A percentile compares a stretch with the other conserved stretches of the same genome.
Conservation (phyloP, 805 yeast genomes). For the Candida insectalens region DNA sequence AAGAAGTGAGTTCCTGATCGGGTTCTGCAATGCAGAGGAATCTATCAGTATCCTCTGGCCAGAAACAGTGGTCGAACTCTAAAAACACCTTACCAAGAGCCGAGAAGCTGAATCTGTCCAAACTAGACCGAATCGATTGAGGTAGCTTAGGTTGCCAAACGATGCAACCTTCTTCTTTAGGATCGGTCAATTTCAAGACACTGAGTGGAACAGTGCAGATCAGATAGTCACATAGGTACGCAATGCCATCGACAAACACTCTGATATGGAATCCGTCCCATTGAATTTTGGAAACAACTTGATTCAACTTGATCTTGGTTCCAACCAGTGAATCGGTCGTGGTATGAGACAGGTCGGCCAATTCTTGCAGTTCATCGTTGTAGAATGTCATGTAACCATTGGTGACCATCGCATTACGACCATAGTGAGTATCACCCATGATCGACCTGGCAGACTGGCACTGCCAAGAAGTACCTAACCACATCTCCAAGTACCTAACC, state of each 20-base stretch:
- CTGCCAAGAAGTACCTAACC: slow-evolving; percentile 71
- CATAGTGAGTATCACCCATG: slow-evolving; percentile 40
- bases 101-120: slow-evolving; percentile 27
- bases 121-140: slow-evolving; percentile 12
- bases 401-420: slow-evolving; percentile 61
- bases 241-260: not conserved
- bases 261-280: slow-evolving; percentile 8
- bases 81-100: slow-evolving; percentile 38
- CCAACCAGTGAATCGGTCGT: slow-evolving; percentile 1
- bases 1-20: slow-evolving; percentile 16
- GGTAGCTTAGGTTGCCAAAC: slow-evolving; percentile 29
- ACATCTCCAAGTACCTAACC: slow-evolving; percentile 50
- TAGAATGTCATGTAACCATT: slow-evolving; percentile 42
- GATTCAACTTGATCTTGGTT: slow-evolving; percentile 12
- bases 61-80: slow-evolving; percentile 36
- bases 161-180: slow-evolving; percentile 18
- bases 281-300: slow-evolving; percentile 16
- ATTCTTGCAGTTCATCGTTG: slow-evolving; percentile 21
- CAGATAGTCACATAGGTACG: slow-evolving; percentile 25
- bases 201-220: slow-evolving; percentile 44
- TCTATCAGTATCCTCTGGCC: slow-evolving; percentile 30
- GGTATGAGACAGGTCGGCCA: slow-evolving; percentile 7
- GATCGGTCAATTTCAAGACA: slow-evolving; percentile 28
- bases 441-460: slow-evolving; percentile 48
- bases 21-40: slow-evolving; percentile 22